Evolutionary conservation across 1,284 basidiomycete species (phyloP).

Genomic region (Neonothopanus nambi): DNA sequence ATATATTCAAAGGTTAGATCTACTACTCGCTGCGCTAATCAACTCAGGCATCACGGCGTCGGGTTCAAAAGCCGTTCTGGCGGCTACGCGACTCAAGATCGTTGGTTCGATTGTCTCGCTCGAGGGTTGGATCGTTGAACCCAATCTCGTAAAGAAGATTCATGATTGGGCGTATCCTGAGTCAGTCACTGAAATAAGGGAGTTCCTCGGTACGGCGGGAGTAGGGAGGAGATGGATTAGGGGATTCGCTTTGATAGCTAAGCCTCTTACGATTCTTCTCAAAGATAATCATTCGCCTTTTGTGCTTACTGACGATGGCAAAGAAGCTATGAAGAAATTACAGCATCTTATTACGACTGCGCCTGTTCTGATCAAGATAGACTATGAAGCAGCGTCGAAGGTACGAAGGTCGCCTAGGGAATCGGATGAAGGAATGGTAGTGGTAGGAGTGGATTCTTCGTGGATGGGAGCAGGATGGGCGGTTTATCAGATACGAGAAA

Average conservation of each 20-base stretch:
- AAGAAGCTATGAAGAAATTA: conserved; percentile 26
- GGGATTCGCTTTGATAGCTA: conserved; percentile 4
- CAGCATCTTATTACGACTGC: conserved; percentile 24
- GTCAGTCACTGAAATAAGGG: not conserved
- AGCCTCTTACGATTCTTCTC: not conserved
- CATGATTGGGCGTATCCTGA: not conserved
- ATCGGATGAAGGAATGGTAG: conserved; percentile 27
- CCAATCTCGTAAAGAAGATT: conserved; percentile 9
- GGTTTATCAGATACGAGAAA: conserved; percentile 27
- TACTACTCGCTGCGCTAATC: conserved; percentile 23
- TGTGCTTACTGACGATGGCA: conserved; percentile 18
- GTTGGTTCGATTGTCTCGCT: conserved; percentile 29
- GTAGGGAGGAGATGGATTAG: conserved; percentile 2
- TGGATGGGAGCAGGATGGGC: conserved; percentile 33
- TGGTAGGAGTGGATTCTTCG: conserved; percentile 35
- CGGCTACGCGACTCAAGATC: conserved; percentile 24
- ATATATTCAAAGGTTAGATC: conserved; percentile 23
- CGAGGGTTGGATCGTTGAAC: conserved; percentile 31
- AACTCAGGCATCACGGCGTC: conserved; percentile 30
- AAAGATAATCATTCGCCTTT: conserved; percentile 18
- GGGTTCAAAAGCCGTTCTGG: conserved; percentile 27
- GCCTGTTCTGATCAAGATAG: conserved; percentile 28
- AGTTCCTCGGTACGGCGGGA: conserved; percentile 7
- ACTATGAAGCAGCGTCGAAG: conserved; percentile 26
- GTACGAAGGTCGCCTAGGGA: conserved; percentile 6